A percentile compares a stretch with the other conserved stretches of the same genome.
Evolutionary conservation across 2,329 filamentous ascomycete genomes (phyloP).

Genomic region (Claviceps pusilla): DNA sequence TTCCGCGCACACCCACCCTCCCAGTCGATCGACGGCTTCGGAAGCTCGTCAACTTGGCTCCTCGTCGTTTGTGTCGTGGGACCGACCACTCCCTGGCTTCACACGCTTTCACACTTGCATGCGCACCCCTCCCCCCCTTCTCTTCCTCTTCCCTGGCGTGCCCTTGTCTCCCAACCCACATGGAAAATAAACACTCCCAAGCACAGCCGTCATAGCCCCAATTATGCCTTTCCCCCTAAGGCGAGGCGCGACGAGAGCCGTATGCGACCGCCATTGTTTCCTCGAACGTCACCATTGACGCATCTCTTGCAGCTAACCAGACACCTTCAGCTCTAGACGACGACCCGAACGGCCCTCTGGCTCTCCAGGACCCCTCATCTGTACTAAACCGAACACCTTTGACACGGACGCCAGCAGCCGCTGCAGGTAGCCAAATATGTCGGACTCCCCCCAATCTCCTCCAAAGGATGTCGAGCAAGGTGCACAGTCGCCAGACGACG

Average conservation of each 20-base stretch:
- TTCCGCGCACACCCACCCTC: background rate
- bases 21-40: background rate
- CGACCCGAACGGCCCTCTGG: constrained; percentile 24
- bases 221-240: constrained; percentile 8
- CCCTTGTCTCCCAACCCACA: constrained; percentile 8
- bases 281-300: constrained; percentile 31
- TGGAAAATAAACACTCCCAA: constrained; percentile 5
- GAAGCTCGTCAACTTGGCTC: background rate
- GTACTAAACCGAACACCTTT: constrained; percentile 42
- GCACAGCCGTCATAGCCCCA: constrained; percentile 6
- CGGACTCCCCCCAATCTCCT: constrained; percentile 70
- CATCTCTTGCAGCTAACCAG: constrained; percentile 37
- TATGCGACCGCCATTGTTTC: constrained; percentile 16
- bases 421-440: constrained; percentile 77
- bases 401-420: constrained; percentile 47
- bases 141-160: background rate
- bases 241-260: constrained; percentile 16
- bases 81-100: background rate
- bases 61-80: background rate
- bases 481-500: constrained; percentile 85
- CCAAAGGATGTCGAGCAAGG: constrained; percentile 88
- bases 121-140: background rate
- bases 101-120: background rate
- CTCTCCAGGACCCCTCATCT: constrained; percentile 27
- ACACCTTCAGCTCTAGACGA: constrained; percentile 16